Base-by-base conservation (phyloP, 2,329 filamentous ascomycete genomes). In the Verticillium zaregamsianum region DNA sequence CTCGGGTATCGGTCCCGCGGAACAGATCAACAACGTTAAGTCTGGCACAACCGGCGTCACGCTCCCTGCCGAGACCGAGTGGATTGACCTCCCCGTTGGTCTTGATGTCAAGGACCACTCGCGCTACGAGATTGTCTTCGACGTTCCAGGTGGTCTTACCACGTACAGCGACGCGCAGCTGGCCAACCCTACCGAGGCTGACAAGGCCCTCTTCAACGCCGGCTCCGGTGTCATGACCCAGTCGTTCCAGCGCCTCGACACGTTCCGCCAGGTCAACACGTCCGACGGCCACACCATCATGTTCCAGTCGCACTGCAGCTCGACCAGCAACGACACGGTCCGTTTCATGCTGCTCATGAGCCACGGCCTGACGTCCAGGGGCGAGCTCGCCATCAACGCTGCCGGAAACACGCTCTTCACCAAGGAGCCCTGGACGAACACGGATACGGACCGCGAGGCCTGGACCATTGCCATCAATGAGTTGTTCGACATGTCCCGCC, bases 21-120 rank as follows among this genome's bases (percentile, higher is more conserved):
- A 74, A 0, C 79, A 86, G 57, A 76, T 89, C 3, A 63, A 76
- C 15, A 72, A 73, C 5, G 76, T 81, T 61, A 70, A 74, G 84
- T 2, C 84, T 84, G 0, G 85, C 20, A 61, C 64, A 14, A 14
- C 57, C 3, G 58, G 57, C 83, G 67, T 77, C 20, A 80, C 77
- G 1, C 82, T 87, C 77, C 79, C 84, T 33, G 71, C 74, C 8
- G 73, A 78, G 65, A 71, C 71, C 17, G 72, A 81, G 28, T 88
- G 85, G 85, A 85, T 87, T 60, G 72, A 82, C 33, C 77, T 86
- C 1, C 85, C 85, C 0, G 84, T 88, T 1, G 85, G 85, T 15
- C 78, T 83, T 68, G 84, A 85, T 65, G 75, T 87, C 15, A 79
- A 84, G 62, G 85, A 88, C 63, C 83, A 85, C 65, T 76, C 79